A percentile compares a stretch with the other conserved stretches of the same genome.
These are phyloP conservation scores for Waltergamsia citrina DNA, from an alignment of 2,329 filamentous ascomycete species.

Conservation along the genomic window DNA sequence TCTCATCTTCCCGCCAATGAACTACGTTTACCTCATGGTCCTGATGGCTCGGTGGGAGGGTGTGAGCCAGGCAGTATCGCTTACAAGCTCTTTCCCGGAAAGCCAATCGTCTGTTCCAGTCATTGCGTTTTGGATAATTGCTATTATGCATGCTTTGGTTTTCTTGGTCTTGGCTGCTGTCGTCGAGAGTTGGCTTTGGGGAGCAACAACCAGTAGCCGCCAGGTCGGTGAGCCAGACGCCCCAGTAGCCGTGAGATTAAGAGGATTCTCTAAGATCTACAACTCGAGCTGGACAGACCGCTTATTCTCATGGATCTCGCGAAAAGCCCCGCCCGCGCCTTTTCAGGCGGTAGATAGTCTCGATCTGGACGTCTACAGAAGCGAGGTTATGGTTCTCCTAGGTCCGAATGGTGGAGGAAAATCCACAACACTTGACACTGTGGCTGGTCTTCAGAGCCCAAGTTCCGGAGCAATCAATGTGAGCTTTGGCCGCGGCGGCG, in stretches of 20 bases:
- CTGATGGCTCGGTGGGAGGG: conserved; percentile 65
- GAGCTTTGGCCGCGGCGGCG: conserved; percentile 54
- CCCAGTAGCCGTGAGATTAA: conserved; percentile 54
- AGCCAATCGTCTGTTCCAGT: conserved; percentile 58
- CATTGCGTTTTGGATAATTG: conserved; percentile 64
- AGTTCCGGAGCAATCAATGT: conserved; percentile 56
- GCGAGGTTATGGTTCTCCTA: conserved; percentile 71
- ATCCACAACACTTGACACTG: conserved; percentile 42
- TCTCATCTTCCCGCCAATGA: conserved; percentile 74
- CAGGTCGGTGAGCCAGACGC: conserved; percentile 21
- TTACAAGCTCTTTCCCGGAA: conserved; percentile 48
- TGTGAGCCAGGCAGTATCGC: conserved; percentile 44
- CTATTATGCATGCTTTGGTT: conserved; percentile 56
- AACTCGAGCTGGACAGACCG: conserved; percentile 49
- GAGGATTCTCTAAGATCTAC: conserved; percentile 67
- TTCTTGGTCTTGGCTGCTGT: conserved; percentile 65
- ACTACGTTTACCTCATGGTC: conserved; percentile 68
- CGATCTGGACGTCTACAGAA: conserved; percentile 56
- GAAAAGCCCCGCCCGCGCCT: conserved; percentile 49
- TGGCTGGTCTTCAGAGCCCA: conserved; percentile 18
- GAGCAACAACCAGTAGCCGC: conserved; percentile 48
- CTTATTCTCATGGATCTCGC: conserved; percentile 35
- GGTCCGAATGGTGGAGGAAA: conserved; percentile 63
- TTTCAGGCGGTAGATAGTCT: conserved; percentile 64
- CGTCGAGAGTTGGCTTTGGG: conserved; percentile 48